phyloP scores from a whole-genome alignment of 2,329 filamentous ascomycete genomes.

The Domatiomyces catenatus region DNA sequence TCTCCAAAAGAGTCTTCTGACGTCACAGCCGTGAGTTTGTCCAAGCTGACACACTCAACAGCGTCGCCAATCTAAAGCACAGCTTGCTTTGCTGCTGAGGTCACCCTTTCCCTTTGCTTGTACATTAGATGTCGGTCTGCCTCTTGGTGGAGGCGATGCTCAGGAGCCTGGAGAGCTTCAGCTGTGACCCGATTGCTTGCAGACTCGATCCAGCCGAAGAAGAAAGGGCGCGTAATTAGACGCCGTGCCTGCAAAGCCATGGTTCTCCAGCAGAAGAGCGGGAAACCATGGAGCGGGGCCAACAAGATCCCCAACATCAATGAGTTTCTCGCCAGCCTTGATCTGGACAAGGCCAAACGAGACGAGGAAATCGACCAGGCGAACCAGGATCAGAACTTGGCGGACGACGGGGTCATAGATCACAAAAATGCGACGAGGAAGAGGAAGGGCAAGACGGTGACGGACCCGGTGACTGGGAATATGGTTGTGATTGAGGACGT shows the following conservation, averaged over 20 bases:
- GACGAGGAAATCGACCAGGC: conserved; percentile 53
- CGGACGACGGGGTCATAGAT: conserved; percentile 25
- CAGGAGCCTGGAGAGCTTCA: not conserved
- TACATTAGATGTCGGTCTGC: not conserved
- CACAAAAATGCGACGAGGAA: conserved; percentile 34
- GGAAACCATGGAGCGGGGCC: conserved; percentile 62
- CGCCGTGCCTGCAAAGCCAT: not conserved
- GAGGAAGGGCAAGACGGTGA: conserved; percentile 46
- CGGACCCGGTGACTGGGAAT: conserved; percentile 75
- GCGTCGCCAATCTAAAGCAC: not conserved
- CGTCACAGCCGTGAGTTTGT: not conserved
- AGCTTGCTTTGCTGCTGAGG: not conserved
- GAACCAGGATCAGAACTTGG: conserved; percentile 22
- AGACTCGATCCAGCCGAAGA: not conserved
- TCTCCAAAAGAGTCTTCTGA: not conserved
- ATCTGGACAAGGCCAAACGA: conserved; percentile 60
- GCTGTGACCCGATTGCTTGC: not conserved
- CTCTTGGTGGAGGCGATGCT: not conserved
- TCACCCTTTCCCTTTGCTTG: not conserved
- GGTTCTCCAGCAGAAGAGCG: conserved; percentile 29
- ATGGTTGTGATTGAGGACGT: conserved; percentile 77
- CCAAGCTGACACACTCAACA: not conserved
- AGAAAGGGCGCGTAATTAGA: not conserved
- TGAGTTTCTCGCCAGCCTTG: conserved; percentile 65
- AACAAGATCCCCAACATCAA: conserved; percentile 82